Evolutionary conservation across 1,139 yeast species (phyloP).

Genomic region (Candida mesenterica): DNA sequence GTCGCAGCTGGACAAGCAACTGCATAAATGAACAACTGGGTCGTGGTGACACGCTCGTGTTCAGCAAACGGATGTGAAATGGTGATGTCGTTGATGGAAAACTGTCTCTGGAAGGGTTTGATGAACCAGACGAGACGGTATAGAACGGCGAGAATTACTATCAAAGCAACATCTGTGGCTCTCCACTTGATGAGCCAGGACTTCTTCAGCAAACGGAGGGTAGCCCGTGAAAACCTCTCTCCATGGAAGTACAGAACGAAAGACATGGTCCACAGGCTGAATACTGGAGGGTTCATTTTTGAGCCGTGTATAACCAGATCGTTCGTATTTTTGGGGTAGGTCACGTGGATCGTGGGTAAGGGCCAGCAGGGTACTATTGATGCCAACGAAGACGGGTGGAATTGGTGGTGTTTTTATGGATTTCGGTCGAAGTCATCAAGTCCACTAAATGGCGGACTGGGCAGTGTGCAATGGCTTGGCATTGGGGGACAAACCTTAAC

Average conservation of each 20-base stretch:
- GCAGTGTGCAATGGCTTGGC: no score
- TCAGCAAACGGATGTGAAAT: slow-evolving; percentile 49
- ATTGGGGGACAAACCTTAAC: no score
- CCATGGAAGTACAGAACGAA: slow-evolving; percentile 11
- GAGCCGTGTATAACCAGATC: no score
- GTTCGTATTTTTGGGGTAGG: no score
- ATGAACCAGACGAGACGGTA: slow-evolving; percentile 47
- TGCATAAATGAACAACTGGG: slow-evolving; percentile 36
- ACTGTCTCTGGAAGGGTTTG: slow-evolving; percentile 71
- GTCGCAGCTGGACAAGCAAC: slow-evolving; percentile 36
- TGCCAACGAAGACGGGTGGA: no score
- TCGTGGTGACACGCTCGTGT: slow-evolving; percentile 38
- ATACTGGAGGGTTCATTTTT: no score
- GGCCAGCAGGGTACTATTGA: no score
- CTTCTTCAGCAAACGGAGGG: slow-evolving; percentile 45
- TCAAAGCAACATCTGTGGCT: slow-evolving; percentile 50
- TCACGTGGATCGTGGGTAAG: no score
- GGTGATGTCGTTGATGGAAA: slow-evolving; percentile 40
- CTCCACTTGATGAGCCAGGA: slow-evolving; percentile 47
- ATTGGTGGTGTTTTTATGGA: no score
- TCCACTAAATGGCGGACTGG: no score
- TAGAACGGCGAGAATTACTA: slow-evolving; percentile 39
- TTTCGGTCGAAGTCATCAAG: no score
- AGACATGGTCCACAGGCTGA: slow-evolving; percentile 4
- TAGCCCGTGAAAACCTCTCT: slow-evolving; percentile 40